Percentiles rank a stretch among this genome's conserved stretches.
Conservation (phyloP, 2,329 filamentous ascomycete genomes). For the Aspergillus neoniger region DNA sequence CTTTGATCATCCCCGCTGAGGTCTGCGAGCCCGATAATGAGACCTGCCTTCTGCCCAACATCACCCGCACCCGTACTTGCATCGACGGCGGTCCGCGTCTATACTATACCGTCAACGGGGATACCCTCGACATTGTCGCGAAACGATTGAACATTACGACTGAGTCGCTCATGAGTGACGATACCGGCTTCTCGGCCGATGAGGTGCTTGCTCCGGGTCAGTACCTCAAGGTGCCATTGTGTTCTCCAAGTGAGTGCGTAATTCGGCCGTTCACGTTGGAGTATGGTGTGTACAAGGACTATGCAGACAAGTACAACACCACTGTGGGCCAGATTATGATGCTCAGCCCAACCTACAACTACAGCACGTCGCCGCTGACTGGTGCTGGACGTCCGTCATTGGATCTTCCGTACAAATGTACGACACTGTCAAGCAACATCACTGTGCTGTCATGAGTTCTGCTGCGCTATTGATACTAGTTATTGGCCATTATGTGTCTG, state of each 20-base stretch:
- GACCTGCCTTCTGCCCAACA: slow-evolving; percentile 15
- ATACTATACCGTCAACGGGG: slow-evolving; percentile 23
- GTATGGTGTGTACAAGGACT: slow-evolving; percentile 22
- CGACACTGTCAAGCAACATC: not conserved
- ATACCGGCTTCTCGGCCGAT: not conserved
- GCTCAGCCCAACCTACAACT: slow-evolving; percentile 25
- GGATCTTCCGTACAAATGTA: not conserved
- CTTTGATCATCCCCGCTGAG: slow-evolving; percentile 17
- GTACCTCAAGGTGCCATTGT: slow-evolving; percentile 19
- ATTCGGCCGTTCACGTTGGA: slow-evolving; percentile 18
- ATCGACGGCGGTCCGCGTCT: slow-evolving; percentile 20
- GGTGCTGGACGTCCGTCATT: not conserved
- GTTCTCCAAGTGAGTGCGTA: slow-evolving; percentile 15
- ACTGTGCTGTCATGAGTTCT: not conserved
- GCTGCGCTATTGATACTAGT: not conserved
- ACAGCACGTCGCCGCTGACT: not conserved
- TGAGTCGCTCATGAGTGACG: slow-evolving; percentile 11
- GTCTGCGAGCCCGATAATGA: slow-evolving; percentile 18
- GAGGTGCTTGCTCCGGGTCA: slow-evolving; percentile 7
- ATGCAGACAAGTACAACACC: slow-evolving; percentile 18
- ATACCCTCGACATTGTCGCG: slow-evolving; percentile 19
- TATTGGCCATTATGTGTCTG: too few relatives aligned
- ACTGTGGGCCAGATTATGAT: slow-evolving; percentile 24
- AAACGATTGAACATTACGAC: slow-evolving; percentile 17
- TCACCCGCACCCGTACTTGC: slow-evolving; percentile 13